phyloP scores from a whole-genome alignment of 176 grass and related monocot genomes.

The Carex kokanica region DNA sequence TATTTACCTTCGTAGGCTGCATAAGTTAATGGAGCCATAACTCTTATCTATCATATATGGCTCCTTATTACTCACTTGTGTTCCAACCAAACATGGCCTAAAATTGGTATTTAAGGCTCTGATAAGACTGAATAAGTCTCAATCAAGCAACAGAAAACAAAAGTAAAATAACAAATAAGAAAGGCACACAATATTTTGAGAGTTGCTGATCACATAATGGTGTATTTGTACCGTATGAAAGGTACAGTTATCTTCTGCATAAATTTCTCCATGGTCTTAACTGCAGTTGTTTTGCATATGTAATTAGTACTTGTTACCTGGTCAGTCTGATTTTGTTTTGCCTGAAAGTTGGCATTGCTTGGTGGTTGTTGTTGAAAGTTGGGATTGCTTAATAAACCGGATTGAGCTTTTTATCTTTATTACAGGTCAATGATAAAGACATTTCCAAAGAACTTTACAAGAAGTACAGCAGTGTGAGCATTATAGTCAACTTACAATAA shows the following conservation, averaged over 20 bases:
- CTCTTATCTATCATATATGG: too few species aligned
- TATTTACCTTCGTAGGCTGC: too few species aligned
- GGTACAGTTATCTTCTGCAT: neutral
- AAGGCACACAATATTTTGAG: neutral
- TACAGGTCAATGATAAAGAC: constrained; percentile 81
- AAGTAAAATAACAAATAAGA: neutral
- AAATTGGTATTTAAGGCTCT: neutral
- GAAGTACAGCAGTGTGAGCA: constrained; percentile 87
- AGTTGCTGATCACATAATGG: neutral
- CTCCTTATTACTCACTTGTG: too few species aligned
- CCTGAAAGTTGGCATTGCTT: constrained; percentile 7
- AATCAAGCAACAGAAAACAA: neutral
- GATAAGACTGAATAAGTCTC: neutral
- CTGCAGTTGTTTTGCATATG: neutral
- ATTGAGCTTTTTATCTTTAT: constrained; percentile 22
- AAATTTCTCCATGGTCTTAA: neutral
- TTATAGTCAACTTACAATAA: constrained; percentile 15
- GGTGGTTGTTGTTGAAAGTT: neutral
- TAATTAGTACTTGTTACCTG: neutral
- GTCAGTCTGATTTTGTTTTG: neutral
- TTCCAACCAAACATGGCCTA: neutral
- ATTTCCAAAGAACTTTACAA: constrained; percentile 97
- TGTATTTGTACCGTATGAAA: neutral
- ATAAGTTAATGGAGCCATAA: too few species aligned
- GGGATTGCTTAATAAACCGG: neutral